Evolutionary conservation across 306 rosid genomes (phyloP).

Genomic region (barrel medic (Medicago truncatula)): MtrunA17r5.0-ANR NC_053049.1:25030501-25031000

Average conservation of each 20-base stretch:
- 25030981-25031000: neutral
- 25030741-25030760: constrained; percentile 97
- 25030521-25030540: constrained; percentile 98
- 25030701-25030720: constrained; percentile 97
- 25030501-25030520: constrained; percentile 85
- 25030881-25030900: neutral
- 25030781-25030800: constrained; percentile 27
- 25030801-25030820: constrained; percentile 24
- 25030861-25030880: neutral
- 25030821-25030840: neutral
- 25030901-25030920: neutral
- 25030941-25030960: neutral
- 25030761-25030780: constrained; percentile 72
- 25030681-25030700: constrained; percentile 29
- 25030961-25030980: neutral
- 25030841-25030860: neutral
- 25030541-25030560: constrained; percentile 64
- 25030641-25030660: neutral
- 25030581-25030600: constrained; percentile 37
- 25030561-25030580: constrained; percentile 32
- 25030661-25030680: neutral
- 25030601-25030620: constrained; percentile 11
- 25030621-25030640: constrained; percentile 21
- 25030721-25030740: constrained; percentile 99
- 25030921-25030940: neutral